phyloP scores from a whole-genome alignment of 108 stramenopile genomes.

The Phaeodactylum tricornutum region DNA sequence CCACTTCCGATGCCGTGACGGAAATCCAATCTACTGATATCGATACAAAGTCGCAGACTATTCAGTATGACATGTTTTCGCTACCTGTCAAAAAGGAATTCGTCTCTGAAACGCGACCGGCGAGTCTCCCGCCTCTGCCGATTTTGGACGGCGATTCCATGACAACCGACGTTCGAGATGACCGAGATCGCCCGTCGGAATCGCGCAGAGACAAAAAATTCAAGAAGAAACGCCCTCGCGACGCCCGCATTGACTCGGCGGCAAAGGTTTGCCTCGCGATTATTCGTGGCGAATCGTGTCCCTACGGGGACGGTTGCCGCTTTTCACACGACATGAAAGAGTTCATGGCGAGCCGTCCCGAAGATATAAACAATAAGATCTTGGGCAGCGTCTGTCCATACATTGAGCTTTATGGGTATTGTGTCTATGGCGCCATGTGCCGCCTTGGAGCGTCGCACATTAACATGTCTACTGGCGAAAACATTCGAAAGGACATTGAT shows the following conservation, averaged over 20 bases:
- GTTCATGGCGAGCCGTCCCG: conserved; percentile 40
- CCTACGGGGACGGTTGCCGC: conserved; percentile 42
- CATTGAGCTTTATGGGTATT: conserved; percentile 41
- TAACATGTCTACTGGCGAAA: conserved; percentile 59
- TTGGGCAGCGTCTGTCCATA: conserved; percentile 51
- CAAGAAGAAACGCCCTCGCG: conserved; percentile 78
- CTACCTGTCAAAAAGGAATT: conserved; percentile 12
- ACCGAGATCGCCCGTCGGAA: too few relatives aligned
- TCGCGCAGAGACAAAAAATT: conserved; percentile 16
- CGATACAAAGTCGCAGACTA: neutral
- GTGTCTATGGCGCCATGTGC: conserved; percentile 67
- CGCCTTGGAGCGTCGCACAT: conserved; percentile 60
- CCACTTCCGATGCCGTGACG: neutral
- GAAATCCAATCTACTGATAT: neutral
- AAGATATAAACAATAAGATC: conserved; percentile 40
- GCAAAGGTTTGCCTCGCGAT: conserved; percentile 56
- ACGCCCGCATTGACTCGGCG: conserved; percentile 24
- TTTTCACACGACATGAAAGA: conserved; percentile 78
- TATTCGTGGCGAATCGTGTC: conserved; percentile 42
- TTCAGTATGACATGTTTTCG: conserved; percentile 6
- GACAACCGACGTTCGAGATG: too few relatives aligned
- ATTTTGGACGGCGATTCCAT: conserved; percentile 3
- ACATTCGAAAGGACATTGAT: conserved; percentile 22
- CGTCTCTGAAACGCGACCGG: conserved; percentile 16
- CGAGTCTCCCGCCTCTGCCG: conserved; percentile 9